phyloP scores from a whole-genome alignment of 2,329 filamentous ascomycete species.

The Botryotinia narcissicola region DNA sequence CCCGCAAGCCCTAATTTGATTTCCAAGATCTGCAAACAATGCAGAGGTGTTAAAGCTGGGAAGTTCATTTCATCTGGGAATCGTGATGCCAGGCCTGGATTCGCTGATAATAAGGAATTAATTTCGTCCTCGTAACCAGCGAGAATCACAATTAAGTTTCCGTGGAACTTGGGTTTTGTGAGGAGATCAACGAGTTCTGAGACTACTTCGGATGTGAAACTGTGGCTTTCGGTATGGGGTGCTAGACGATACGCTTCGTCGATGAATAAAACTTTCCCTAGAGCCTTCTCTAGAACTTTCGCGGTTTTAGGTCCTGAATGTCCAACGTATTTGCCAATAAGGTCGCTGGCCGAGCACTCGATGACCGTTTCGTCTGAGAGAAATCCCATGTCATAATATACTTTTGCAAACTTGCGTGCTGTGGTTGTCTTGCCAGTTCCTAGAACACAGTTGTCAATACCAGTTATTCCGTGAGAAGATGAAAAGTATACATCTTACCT shows the following conservation, averaged over 20 bases:
- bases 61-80: slow-evolving; percentile 47
- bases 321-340: slow-evolving; percentile 65
- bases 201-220: slow-evolving; percentile 70
- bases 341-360: slow-evolving; percentile 63
- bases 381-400: slow-evolving; percentile 73
- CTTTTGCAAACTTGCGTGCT: slow-evolving; percentile 68
- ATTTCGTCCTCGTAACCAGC: slow-evolving; percentile 56
- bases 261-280: slow-evolving; percentile 14
- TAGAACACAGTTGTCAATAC: neutral
- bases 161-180: slow-evolving; percentile 45
- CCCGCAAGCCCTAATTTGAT: slow-evolving; percentile 17
- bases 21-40: slow-evolving; percentile 25
- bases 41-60: slow-evolving; percentile 1
- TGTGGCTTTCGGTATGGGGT: slow-evolving; percentile 55
- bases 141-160: slow-evolving; percentile 52
- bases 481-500: slow-evolving; percentile 23
- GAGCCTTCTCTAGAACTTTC: slow-evolving; percentile 8
- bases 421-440: slow-evolving; percentile 70
- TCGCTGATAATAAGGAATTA: slow-evolving; percentile 48
- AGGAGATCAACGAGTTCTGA: slow-evolving; percentile 60
- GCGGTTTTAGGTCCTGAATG: slow-evolving; percentile 50
- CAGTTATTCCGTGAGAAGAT: too few species aligned
- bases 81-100: slow-evolving; percentile 51
- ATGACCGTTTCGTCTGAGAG: slow-evolving; percentile 57
- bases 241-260: slow-evolving; percentile 17